Evolutionary conservation across 1,284 basidiomycete species (phyloP).

Genomic region (Apiotrichum mycotoxinovorans): DNA sequence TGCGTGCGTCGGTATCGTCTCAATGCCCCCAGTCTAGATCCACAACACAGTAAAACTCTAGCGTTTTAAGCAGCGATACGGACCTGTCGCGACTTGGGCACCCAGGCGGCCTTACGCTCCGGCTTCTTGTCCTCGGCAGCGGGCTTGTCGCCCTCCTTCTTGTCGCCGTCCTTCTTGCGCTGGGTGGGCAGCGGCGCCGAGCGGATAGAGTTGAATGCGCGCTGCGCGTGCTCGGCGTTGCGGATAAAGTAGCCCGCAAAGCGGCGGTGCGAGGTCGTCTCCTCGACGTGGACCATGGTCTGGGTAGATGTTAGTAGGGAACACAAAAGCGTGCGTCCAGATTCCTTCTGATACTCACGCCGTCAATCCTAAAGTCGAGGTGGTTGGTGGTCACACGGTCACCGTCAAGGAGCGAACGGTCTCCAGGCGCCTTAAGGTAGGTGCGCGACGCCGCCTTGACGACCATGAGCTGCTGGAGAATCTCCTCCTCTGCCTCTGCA

Average conservation of each 20-base stretch:
- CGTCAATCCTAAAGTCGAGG: constrained; percentile 90
- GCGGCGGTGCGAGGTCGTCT: constrained; percentile 84
- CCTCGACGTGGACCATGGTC: constrained; percentile 89
- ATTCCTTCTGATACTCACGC: constrained; percentile 59
- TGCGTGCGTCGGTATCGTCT: neutral
- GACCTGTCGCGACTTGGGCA: constrained; percentile 28
- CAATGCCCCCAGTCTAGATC: neutral
- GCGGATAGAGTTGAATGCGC: constrained; percentile 73
- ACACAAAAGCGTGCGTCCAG: no score
- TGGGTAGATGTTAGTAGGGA: neutral
- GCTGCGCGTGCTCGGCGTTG: constrained; percentile 82
- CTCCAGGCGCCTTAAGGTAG: constrained; percentile 62
- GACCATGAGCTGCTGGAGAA: constrained; percentile 95
- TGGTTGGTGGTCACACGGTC: constrained; percentile 86
- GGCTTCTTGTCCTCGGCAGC: constrained; percentile 12
- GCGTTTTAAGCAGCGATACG: constrained; percentile 26
- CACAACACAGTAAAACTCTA: no score
- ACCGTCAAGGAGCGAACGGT: constrained; percentile 69
- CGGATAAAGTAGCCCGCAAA: constrained; percentile 97
- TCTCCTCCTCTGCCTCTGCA: constrained; percentile 68
- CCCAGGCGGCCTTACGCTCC: constrained; percentile 25
- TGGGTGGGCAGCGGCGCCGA: constrained; percentile 61
- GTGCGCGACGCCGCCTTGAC: constrained; percentile 72
- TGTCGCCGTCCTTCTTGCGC: constrained; percentile 19
- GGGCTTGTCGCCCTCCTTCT: constrained; percentile 7